phyloP scores from a whole-genome alignment of 75 land plant genomes.

The Pinus albicaulis region DNA sequence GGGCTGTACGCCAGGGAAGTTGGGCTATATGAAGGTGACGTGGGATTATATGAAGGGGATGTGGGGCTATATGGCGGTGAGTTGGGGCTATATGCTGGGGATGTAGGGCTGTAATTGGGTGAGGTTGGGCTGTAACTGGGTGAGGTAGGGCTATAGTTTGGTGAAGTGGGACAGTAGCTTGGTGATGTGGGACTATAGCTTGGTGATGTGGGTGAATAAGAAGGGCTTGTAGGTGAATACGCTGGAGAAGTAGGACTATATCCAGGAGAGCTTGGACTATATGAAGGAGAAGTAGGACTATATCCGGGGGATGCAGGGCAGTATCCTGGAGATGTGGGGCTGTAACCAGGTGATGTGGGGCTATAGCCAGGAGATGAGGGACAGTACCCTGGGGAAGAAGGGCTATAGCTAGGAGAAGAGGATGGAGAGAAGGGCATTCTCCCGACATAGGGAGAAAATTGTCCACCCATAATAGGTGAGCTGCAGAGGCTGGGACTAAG shows the following conservation, averaged over 20 bases:
- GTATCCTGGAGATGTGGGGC: slow-evolving; percentile 61
- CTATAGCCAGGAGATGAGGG: slow-evolving; percentile 38
- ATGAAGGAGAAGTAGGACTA: slow-evolving; percentile 32
- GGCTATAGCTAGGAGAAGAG: slow-evolving; percentile 60
- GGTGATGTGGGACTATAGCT: slow-evolving; percentile 50
- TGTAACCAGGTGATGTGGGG: slow-evolving; percentile 59
- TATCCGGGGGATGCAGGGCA: slow-evolving; percentile 92
- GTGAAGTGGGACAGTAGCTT: slow-evolving; percentile 33
- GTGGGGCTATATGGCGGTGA: slow-evolving; percentile 72
- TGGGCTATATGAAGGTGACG: slow-evolving; percentile 49
- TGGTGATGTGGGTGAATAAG: slow-evolving; percentile 37
- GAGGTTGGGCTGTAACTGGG: slow-evolving; percentile 37
- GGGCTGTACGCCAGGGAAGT: slow-evolving; percentile 37
- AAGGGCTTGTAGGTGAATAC: slow-evolving; percentile 62
- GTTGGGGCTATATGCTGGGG: slow-evolving; percentile 60
- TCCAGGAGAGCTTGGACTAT: slow-evolving; percentile 35
- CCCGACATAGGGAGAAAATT: slow-evolving; percentile 95
- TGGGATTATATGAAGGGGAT: slow-evolving; percentile 29
- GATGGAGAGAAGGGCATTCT: slow-evolving; percentile 89
- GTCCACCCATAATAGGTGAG: slow-evolving; percentile 84
- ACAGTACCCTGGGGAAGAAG: slow-evolving; percentile 45
- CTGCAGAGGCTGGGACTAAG: slow-evolving; percentile 48
- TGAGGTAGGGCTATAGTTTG: slow-evolving; percentile 28
- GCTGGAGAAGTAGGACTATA: slow-evolving; percentile 58
- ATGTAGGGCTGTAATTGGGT: slow-evolving; percentile 32